phyloP scores from a whole-genome alignment of 2,329 filamentous ascomycete genomes.

The Phaeosphaeria sp. region DNA sequence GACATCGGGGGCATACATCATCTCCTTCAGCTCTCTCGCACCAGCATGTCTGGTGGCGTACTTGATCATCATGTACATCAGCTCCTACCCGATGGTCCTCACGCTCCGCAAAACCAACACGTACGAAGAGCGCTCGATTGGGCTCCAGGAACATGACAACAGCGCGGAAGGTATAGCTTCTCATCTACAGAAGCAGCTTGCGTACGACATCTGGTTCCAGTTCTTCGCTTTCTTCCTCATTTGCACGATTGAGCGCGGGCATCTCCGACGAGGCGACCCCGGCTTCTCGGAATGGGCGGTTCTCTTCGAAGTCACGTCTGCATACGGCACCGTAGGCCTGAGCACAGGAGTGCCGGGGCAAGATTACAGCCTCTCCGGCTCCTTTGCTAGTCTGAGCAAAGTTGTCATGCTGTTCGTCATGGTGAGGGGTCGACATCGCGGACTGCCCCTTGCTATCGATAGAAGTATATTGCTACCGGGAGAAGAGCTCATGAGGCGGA shows the following conservation, averaged over 20 bases:
- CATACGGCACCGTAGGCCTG: slow-evolving; percentile 69
- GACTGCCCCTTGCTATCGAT: slow-evolving; percentile 39
- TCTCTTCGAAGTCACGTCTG: slow-evolving; percentile 65
- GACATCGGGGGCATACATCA: slow-evolving; percentile 71
- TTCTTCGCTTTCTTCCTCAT: slow-evolving; percentile 67
- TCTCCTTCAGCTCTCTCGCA: slow-evolving; percentile 62
- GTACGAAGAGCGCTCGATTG: slow-evolving; percentile 73
- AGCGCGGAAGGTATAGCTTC: slow-evolving; percentile 31
- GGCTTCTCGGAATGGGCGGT: slow-evolving; percentile 40
- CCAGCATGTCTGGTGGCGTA: slow-evolving; percentile 68
- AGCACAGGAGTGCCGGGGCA: slow-evolving; percentile 62
- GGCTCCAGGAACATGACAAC: slow-evolving; percentile 56
- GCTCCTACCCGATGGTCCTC: slow-evolving; percentile 68
- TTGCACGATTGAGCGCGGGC: slow-evolving; percentile 64
- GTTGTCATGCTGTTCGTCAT: slow-evolving; percentile 65
- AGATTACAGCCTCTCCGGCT: slow-evolving; percentile 63
- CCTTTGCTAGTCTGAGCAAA: slow-evolving; percentile 64
- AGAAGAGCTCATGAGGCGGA: slow-evolving; percentile 43
- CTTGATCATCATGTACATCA: slow-evolving; percentile 72
- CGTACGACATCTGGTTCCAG: slow-evolving; percentile 72
- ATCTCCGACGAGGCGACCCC: slow-evolving; percentile 53
- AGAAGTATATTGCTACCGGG: slow-evolving; percentile 40
- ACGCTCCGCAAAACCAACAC: slow-evolving; percentile 73
- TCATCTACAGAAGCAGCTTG: slow-evolving; percentile 69
- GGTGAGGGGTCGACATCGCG: slow-evolving; percentile 47